Conservation (phyloP, 78 protist genomes). For the Dictyostelium discoideum region DNA sequence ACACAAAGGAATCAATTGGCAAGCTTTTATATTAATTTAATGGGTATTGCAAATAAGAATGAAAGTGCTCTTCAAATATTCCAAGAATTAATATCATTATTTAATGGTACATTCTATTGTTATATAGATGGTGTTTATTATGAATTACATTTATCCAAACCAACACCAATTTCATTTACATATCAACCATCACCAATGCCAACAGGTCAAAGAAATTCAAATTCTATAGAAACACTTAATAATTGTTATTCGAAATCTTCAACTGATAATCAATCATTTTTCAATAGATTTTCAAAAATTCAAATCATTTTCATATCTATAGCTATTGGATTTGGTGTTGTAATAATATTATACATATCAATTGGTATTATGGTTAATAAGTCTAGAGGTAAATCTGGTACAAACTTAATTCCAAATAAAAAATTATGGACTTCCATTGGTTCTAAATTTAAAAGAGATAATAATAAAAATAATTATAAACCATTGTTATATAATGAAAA, state of each 20-base stretch:
- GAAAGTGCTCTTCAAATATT: background rate
- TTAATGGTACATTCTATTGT: background rate
- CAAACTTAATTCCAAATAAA: conserved; percentile 38
- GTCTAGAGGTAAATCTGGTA: background rate
- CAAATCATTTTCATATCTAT: background rate
- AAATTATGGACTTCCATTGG: conserved; percentile 37
- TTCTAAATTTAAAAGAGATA: background rate
- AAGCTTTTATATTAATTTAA: background rate
- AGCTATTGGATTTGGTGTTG: background rate
- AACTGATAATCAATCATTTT: background rate
- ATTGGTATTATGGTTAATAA: conserved; percentile 25
- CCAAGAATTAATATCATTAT: background rate
- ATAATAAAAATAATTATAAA: background rate
- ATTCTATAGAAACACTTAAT: background rate
- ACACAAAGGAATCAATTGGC: background rate
- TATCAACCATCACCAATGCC: conserved; percentile 46
- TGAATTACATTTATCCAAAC: background rate
- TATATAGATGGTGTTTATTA: background rate
- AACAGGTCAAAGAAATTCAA: background rate
- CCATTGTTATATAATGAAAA: background rate
- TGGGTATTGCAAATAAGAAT: background rate
- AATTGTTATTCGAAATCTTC: background rate
- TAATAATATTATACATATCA: background rate
- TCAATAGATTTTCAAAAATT: background rate
- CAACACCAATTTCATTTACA: background rate